Percentiles rank a stretch among this genome's conserved stretches.
phyloP scores from a whole-genome alignment of 2,329 filamentous ascomycete genomes.

The Colletotrichum gloeosporioides region DNA sequence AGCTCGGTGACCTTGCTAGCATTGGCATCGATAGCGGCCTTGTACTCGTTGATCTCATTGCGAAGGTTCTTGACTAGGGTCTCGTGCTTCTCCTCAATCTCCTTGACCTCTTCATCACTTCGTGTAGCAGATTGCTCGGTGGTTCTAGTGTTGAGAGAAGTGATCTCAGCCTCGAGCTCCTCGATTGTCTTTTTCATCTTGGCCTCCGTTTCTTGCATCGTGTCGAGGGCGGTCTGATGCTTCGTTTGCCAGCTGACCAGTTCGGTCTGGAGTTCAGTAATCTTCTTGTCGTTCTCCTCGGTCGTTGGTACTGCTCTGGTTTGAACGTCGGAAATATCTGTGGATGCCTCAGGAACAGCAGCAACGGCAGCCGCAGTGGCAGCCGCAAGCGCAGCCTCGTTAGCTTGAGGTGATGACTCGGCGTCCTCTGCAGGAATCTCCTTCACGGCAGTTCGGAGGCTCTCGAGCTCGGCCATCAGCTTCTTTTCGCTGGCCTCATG shows the following conservation, averaged over 20 bases:
- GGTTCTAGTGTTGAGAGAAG: constrained; percentile 58
- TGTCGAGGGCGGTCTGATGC: constrained; percentile 73
- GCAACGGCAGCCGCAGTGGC: constrained; percentile 2
- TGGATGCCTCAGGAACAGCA: constrained; percentile 17
- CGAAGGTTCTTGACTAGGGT: constrained; percentile 68
- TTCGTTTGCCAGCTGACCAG: constrained; percentile 77
- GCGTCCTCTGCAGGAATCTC: neutral
- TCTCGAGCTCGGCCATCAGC: constrained; percentile 73
- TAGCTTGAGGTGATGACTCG: neutral
- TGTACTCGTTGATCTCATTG: constrained; percentile 81
- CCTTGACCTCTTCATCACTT: constrained; percentile 49
- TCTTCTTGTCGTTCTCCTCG: constrained; percentile 57
- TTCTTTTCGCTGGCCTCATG: constrained; percentile 79
- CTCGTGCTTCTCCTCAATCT: constrained; percentile 61
- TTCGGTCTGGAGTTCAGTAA: constrained; percentile 73
- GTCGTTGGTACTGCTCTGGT: constrained; percentile 34
- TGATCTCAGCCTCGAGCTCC: constrained; percentile 70
- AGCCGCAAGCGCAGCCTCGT: constrained; percentile 15
- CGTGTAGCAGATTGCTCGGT: constrained; percentile 44
- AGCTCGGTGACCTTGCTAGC: constrained; percentile 73
- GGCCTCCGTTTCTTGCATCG: constrained; percentile 75
- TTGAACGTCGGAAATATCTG: constrained; percentile 31
- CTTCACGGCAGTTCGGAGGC: constrained; percentile 62
- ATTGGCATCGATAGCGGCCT: constrained; percentile 72
- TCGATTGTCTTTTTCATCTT: constrained; percentile 75